Evolutionary conservation across 2,329 filamentous ascomycete species (phyloP), one percentile per base, ranked within the genome.

Genomic region (Penicillium carneum): DNA sequence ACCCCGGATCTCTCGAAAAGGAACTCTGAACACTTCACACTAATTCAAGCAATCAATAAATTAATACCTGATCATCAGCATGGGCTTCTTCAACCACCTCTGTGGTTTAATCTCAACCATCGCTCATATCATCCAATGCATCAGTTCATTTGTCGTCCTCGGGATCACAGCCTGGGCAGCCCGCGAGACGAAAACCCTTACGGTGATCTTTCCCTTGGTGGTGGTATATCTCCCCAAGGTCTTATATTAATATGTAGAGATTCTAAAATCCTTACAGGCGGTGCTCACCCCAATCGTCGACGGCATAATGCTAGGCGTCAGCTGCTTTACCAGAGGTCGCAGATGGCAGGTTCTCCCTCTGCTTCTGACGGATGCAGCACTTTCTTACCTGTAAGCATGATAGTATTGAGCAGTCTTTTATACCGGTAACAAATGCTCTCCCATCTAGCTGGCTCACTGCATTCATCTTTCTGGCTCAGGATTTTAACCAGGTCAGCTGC

Each of bases 121-220:
- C 29, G 60, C 62, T 49, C 64, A 61, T n/a, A 33, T 54, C 10
- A 16, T 67, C 7, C 48, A 63, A 41, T 58, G 55, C 9, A 20
- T 62, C 31, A 68, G 66, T 43, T 60, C 67, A 26, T 45, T 69
- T 1, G 48, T 69, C 36, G 62, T 69, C 4, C 51, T 69, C 10
- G 67, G 62, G 20, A 67, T 69, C 50, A 67, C 59, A 43, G 67
- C 59, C 34, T 69, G 67, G 67, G 66, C 67, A 48, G 64, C 50
- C 33, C 41, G 42, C 5, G 50, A 60, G 2, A 59, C 61, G 7
- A 68, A 69, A 33, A 62, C 66, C 10, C 56, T 69, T 3, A 64
- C 66, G 1, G 67, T 69, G 14, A 67, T 69, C 3, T 69, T 55
- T 39, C 34, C 66, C 8, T 34, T 69, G 23, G 57, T 60, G 1